Base-by-base conservation (phyloP, 768 basidiomycete species). In the Tricholoma hemisulphureum region DNA sequence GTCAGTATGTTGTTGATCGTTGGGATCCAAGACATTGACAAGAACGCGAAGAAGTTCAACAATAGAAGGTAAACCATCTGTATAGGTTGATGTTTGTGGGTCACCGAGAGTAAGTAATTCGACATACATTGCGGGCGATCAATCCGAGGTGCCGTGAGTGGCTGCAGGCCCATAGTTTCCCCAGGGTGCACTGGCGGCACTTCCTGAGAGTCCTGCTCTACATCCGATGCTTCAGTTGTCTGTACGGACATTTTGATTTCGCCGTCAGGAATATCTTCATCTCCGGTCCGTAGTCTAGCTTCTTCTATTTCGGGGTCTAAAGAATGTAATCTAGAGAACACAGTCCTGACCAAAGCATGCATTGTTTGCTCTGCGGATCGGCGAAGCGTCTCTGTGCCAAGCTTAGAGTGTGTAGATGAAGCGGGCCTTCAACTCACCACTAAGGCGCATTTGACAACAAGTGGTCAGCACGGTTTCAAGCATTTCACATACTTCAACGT, bases 401-500 rank as follows among this genome's bases (percentile, higher is more conserved):
- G 7, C 3, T 49, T 6, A 49, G 46, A 28, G 16, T 49, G 28
- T 49, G 16, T 7, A n/a, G 35, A 45, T 28, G 21, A 21, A 45
- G 28, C 31, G n/a, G 51, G 24, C 34, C 51, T 52, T 60, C 41
- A 23, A 78, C 90, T 60, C 64, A 96, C 95, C 95, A 66, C 91
- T 92, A n/a, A 98, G 78, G 55, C 97, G 81, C 84, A 97, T 95
- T 70, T 98, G 91, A 71, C 96, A 98, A 63, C 95, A 94, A 51
- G 96, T 98, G 10, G 95, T 96, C 63, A 99, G 73, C 4, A 98
- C 96, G 1, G 95, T 96, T 73, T 99, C 97, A 64, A 99, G 77
- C 89, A 99, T 95, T 74, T 98, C 97, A 69, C 97, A 99, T 14
- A 98, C 88, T 69, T 95, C 93, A 53, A 97, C 84, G 65, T 99